Percentiles rank a stretch among this genome's conserved stretches.
Evolutionary conservation across 78 protist species (phyloP).

Genomic region (Anaeramoeba ignava): DNA sequence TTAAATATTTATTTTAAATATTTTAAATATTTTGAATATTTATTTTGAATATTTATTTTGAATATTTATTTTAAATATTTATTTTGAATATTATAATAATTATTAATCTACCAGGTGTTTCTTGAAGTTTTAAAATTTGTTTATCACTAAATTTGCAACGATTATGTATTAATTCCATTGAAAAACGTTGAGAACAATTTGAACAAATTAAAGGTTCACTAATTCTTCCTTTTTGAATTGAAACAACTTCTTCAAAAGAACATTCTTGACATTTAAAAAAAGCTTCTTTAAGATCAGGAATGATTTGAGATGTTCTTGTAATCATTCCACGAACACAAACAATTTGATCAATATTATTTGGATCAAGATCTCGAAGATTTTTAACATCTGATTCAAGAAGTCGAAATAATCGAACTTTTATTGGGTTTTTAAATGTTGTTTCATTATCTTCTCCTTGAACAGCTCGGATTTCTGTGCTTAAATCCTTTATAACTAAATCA

Average conservation of each 20-base stretch:
- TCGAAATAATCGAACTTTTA: not conserved
- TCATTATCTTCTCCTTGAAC: not conserved
- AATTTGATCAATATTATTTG: slow-evolving; percentile 8
- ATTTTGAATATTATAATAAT: too few relatives aligned
- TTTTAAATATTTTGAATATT: too few relatives aligned
- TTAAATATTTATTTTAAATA: too few relatives aligned
- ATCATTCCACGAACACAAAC: slow-evolving; percentile 7
- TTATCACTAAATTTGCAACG: slow-evolving; percentile 78
- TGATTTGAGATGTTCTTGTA: not conserved
- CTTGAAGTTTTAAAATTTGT: slow-evolving; percentile 84
- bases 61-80: too few relatives aligned
- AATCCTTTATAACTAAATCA: not conserved
- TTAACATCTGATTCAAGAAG: not conserved
- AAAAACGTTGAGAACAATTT: slow-evolving; percentile 29
- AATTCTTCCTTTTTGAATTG: slow-evolving; percentile 2
- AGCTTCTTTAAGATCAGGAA: slow-evolving; percentile 1
- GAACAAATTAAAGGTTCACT: slow-evolving; percentile 13
- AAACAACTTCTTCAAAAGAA: not conserved
- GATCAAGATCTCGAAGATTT: not conserved
- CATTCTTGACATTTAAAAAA: slow-evolving; percentile 4
- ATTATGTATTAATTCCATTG: slow-evolving; percentile 73
- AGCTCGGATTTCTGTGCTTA: not conserved
- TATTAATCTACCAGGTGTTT: slow-evolving; percentile 87
- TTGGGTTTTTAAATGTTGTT: not conserved
- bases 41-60: too few relatives aligned